phyloP scores from a whole-genome alignment of 768 basidiomycete species.

The Dioszegia crocea region DNA sequence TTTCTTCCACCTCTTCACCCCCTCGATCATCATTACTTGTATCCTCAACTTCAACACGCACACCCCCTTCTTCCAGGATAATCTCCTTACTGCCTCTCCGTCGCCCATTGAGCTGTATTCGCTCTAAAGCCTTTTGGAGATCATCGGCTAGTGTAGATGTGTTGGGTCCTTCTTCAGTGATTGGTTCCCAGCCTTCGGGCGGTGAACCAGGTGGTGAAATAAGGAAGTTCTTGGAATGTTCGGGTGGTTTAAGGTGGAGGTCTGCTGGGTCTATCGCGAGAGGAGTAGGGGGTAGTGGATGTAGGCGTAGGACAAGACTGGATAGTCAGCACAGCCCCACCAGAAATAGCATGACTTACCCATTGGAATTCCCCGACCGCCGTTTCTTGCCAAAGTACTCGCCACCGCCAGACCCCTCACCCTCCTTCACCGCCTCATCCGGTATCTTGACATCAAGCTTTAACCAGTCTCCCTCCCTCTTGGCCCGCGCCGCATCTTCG shows the following conservation, averaged over 20 bases:
- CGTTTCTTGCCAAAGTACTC: constrained; percentile 25
- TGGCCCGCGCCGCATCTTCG: constrained; percentile 55
- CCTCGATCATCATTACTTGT: not conserved
- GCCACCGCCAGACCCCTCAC: too few relatives aligned
- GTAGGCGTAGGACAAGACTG: constrained; percentile 50
- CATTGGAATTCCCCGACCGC: not conserved
- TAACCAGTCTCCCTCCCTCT: constrained; percentile 56
- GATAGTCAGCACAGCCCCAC: constrained; percentile 22
- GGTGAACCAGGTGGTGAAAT: constrained; percentile 98
- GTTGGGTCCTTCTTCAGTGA: constrained; percentile 87
- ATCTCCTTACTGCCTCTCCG: constrained; percentile 24
- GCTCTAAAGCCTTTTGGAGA: constrained; percentile 70
- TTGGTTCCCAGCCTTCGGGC: constrained; percentile 92
- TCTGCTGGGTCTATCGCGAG: constrained; percentile 30
- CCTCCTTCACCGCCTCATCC: not conserved
- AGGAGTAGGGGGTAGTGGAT: constrained; percentile 39
- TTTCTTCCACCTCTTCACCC: constrained; percentile 3
- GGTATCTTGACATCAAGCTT: constrained; percentile 31
- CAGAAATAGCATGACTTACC: not conserved
- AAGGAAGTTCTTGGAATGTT: constrained; percentile 85
- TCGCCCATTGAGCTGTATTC: constrained; percentile 24
- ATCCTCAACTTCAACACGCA: constrained; percentile 33
- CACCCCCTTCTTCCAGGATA: constrained; percentile 37
- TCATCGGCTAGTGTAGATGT: constrained; percentile 76
- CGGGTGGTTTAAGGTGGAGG: constrained; percentile 69